A percentile compares a stretch with the other conserved stretches of the same genome.
These are phyloP conservation scores for Arachis stenosperma DNA, from an alignment of 306 rosid genomes.

Conservation along the genomic window DNA sequence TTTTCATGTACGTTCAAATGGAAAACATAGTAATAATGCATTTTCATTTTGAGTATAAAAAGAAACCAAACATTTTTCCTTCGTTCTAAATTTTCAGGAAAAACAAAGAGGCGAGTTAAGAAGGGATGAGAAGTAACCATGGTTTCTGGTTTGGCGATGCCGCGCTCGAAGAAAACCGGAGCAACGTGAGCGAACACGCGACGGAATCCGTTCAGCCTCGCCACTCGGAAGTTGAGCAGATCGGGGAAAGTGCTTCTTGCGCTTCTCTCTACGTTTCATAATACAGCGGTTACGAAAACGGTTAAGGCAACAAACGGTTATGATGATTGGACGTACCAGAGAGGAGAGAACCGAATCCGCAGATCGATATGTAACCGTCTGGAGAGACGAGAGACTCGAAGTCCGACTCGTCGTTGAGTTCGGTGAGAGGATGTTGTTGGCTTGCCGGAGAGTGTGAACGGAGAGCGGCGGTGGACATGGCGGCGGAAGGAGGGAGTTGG, in stretches of 20 bases:
- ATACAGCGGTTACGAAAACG: too few species aligned
- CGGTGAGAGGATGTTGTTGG: constrained; percentile 32
- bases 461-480: constrained; percentile 43
- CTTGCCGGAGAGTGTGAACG: constrained; percentile 31
- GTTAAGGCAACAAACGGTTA: too few species aligned
- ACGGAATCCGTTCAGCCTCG: constrained; percentile 67
- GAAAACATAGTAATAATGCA: background rate
- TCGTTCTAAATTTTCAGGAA: background rate
- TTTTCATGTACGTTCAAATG: too few species aligned
- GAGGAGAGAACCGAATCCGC: constrained; percentile 96
- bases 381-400: constrained; percentile 59
- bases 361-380: constrained; percentile 66
- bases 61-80: background rate
- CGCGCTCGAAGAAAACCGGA: constrained; percentile 93
- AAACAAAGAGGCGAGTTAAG: background rate
- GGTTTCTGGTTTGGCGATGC: constrained; percentile 88
- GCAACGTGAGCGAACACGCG: constrained; percentile 84
- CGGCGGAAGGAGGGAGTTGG: constrained; percentile 29
- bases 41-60: background rate
- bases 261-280: constrained; percentile 61
- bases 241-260: constrained; percentile 92
- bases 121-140: constrained; percentile 53
- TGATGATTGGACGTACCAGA: constrained; percentile 45
- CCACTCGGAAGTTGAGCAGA: constrained; percentile 72
- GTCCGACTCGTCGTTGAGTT: constrained; percentile 65